phyloP scores from a whole-genome alignment of 345 rosid species.

The Litchi chinensis region DNA sequence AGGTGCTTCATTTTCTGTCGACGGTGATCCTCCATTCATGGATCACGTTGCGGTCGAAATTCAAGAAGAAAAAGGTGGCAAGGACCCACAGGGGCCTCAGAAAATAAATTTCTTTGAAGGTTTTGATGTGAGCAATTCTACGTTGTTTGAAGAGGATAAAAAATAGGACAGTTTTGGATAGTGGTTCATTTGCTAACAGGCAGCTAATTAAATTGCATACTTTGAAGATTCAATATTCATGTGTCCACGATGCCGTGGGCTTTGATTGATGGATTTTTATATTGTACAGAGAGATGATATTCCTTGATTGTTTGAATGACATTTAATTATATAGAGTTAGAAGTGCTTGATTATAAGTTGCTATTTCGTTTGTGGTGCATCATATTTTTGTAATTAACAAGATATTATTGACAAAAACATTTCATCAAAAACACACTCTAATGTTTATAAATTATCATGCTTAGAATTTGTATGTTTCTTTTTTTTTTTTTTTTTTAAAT shows the following conservation, averaged over 20 bases:
- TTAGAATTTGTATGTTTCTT: too few relatives aligned
- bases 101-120: constrained; percentile 33
- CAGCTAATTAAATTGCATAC: background rate
- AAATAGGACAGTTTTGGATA: background rate
- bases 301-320: background rate
- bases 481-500: too few relatives aligned
- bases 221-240: background rate
- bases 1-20: constrained; percentile 11
- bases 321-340: too few relatives aligned
- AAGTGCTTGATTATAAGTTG: too few relatives aligned
- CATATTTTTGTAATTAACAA: too few relatives aligned
- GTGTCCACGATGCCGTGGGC: background rate
- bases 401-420: too few relatives aligned
- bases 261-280: background rate
- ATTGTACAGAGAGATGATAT: background rate
- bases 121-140: constrained; percentile 17
- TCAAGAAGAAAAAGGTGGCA: constrained; percentile 10
- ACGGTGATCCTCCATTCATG: background rate
- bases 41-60: constrained; percentile 24
- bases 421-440: too few relatives aligned
- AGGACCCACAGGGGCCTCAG: constrained; percentile 2
- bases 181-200: background rate
- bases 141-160: background rate
- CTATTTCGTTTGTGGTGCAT: too few relatives aligned
- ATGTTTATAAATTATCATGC: too few relatives aligned